These are phyloP conservation scores for Acaromyces ingoldii DNA, from an alignment of 1,284 basidiomycete genomes.

Conservation along the genomic window DNA sequence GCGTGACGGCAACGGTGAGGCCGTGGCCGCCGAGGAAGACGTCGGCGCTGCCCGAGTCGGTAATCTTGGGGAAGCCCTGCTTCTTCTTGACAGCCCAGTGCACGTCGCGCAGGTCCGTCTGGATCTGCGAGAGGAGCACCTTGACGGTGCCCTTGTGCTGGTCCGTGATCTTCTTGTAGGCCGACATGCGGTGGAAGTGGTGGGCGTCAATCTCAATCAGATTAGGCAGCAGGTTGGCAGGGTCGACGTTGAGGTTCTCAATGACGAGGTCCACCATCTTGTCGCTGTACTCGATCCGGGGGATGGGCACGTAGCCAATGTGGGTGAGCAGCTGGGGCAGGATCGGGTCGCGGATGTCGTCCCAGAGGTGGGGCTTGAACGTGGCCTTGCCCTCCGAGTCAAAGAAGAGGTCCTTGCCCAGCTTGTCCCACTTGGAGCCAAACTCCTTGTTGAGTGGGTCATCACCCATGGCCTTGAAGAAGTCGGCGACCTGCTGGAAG, in stretches of 20 bases:
- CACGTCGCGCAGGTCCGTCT: slow-evolving; percentile 88
- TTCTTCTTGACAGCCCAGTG: slow-evolving; percentile 64
- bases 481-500: slow-evolving; percentile 66
- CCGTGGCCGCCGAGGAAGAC: slow-evolving; percentile 78
- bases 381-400: slow-evolving; percentile 56
- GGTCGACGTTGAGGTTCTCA: slow-evolving; percentile 85
- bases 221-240: slow-evolving; percentile 61
- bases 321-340: slow-evolving; percentile 69
- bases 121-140: slow-evolving; percentile 65
- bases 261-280: slow-evolving; percentile 63
- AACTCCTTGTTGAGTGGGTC: slow-evolving; percentile 78
- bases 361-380: slow-evolving; percentile 81
- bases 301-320: slow-evolving; percentile 75
- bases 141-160: slow-evolving; percentile 40
- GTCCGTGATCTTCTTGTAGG: slow-evolving; percentile 33
- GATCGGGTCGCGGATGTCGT: slow-evolving; percentile 74
- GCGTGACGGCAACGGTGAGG: slow-evolving; percentile 57
- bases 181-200: slow-evolving; percentile 71
- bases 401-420: slow-evolving; percentile 76
- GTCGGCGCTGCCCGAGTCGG: slow-evolving; percentile 86
- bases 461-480: slow-evolving; percentile 76
- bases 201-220: slow-evolving; percentile 72
- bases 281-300: slow-evolving; percentile 46
- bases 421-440: slow-evolving; percentile 72
- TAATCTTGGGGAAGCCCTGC: slow-evolving; percentile 69